Evolutionary conservation across 257 asterid genomes (phyloP), one percentile per base, ranked within the genome.

Genomic region (Misopates orontium): DNA sequence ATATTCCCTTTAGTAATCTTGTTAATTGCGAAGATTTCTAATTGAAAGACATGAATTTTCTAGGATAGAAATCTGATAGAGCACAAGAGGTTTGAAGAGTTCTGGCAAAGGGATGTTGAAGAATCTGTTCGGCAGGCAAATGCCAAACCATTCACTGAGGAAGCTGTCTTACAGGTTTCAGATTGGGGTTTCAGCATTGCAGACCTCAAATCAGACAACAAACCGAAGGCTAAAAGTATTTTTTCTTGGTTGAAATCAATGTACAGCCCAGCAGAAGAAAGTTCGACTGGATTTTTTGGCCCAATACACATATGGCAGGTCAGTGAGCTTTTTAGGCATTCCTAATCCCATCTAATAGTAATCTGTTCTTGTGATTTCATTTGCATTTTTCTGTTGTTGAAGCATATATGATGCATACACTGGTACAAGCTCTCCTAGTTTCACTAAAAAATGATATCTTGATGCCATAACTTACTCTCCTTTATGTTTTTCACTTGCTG

Each of bases 261-360:
- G 8, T 93, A 74, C 67, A 56, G 79, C 67, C 89, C 77, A 56
- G 73, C 83, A 23, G 89, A 87, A 28, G 83, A 82, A 66, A 61
- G 78, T 51, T 58, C 80, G 73, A 74, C 73, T 32, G 96, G 96
- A 62, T 93, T 87, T 60, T 78, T 93, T 60, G 97, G 97, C 71
- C 96, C 93, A 31, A 83, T 90, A 70, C 97, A 93, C 83, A 14
- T 87, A 62, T 93, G 97, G 98, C 98, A 89, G 93, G 98, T 91
- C n/a, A 70, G 90, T 78, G n/a, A 18, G 31, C 31, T 21, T 36
- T 47, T 18, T 47, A 7, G 24, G 25, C n/a, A n/a, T n/a, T 22
- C 15, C 21, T 32, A 31, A 58, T 18, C 8, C 14, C 7, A 7
- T 28, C 36, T 28, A 28, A 28, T 28, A 28, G 36, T 2, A 2